Conservation (phyloP, 2,329 filamentous ascomycete genomes). For the Graphilbum fragrans region DNA sequence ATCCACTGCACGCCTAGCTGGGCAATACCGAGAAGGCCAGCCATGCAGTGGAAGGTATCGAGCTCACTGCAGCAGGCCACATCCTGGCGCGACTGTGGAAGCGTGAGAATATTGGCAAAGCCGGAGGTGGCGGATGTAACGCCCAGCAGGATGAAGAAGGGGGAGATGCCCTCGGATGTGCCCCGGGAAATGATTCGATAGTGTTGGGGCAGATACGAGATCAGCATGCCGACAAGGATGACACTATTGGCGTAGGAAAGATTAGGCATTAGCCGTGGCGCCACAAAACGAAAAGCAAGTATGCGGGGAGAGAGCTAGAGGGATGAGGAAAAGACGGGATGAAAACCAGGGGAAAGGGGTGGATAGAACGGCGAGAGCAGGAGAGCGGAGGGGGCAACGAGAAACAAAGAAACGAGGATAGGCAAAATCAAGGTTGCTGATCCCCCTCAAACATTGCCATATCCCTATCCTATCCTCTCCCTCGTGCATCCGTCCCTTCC, state of each 20-base stretch:
- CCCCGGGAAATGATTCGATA: constrained; percentile 75
- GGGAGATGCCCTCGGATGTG: constrained; percentile 88
- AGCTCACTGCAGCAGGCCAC: constrained; percentile 78
- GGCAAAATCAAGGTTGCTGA: too few species aligned
- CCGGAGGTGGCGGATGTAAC: constrained; percentile 79
- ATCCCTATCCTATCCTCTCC: too few species aligned
- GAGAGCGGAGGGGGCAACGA: too few species aligned
- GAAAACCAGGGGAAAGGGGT: too few species aligned
- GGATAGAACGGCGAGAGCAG: too few species aligned
- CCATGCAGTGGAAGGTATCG: constrained; percentile 69
- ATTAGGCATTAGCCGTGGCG: not conserved
- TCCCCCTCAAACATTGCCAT: too few species aligned
- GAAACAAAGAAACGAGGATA: too few species aligned
- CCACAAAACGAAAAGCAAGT: not conserved
- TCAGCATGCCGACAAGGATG: constrained; percentile 75
- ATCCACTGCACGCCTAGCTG: constrained; percentile 89
- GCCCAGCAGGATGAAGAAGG: constrained; percentile 90
- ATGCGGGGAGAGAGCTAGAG: not conserved
- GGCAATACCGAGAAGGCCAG: constrained; percentile 75
- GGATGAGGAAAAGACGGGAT: too few species aligned
- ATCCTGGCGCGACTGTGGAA: constrained; percentile 72
- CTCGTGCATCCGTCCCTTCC: too few species aligned
- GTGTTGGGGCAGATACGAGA: constrained; percentile 93
- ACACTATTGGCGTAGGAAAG: constrained; percentile 33
- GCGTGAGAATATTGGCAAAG: constrained; percentile 83